Base-by-base conservation (phyloP, 768 basidiomycete species). In the Coprinellus aureogranulatus region DNA sequence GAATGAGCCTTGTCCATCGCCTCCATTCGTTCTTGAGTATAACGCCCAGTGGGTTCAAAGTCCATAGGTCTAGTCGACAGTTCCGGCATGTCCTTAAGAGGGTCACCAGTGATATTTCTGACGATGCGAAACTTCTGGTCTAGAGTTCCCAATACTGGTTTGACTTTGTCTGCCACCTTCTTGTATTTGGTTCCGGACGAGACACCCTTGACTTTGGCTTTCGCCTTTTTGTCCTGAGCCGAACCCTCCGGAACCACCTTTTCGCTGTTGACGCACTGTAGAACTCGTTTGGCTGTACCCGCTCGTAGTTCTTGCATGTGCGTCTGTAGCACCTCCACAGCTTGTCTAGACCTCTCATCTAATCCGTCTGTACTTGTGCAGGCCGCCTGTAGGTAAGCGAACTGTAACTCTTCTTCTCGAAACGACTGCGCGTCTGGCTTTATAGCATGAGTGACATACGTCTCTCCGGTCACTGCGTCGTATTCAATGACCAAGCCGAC, bases 121-220 rank as follows among this genome's bases (percentile, higher is more conserved):
- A 56, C 50, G 2, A 72, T 68, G 4, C 69, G 27, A 44, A 66
- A 72, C 22, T 65, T 34, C 3, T 67, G 62, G 0, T 66, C 67
- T 34, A 68, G 46, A 1, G 54, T 54, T 2, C 61, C 58, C 10
- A 64, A 41, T 0, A 71, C 61, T 0, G 72, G 70, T 40, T 54
- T 57, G 1, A 71, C 63, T 49, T 72, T 70, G 11, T 58, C 22
- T 0, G 61, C 70, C 0, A 73, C 71, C 3, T 63, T 65, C 46
- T 74, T 74, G 59, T 72, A 74, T 55, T 71, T 72, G 47, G 59
- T 63, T 10, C 48, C 55, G 18, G 31, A 2, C 55, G 34, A 44
- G 30, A 61, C 23, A 28, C 37, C 40, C 2, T 37, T 30, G 34
- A 12, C 54, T 44, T 42, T 39, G n/a, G 57, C 27, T 14, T 18